Evolutionary conservation across 1,139 yeast species (phyloP).

Genomic region (Candida buenavistaensis): DNA sequence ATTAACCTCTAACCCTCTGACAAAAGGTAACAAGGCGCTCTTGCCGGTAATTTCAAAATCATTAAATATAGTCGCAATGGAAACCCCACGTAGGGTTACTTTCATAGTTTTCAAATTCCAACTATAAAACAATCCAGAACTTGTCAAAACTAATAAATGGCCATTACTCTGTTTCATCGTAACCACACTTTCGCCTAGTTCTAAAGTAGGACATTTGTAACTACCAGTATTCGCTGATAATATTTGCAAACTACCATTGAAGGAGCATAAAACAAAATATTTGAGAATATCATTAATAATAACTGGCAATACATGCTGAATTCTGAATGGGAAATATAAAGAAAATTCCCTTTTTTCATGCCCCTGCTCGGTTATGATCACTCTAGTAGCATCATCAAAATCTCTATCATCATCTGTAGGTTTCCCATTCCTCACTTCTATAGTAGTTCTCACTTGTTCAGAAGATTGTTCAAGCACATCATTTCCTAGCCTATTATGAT

Average conservation of each 20-base stretch:
- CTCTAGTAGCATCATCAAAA: constrained; percentile 47
- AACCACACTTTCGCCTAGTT: constrained; percentile 58
- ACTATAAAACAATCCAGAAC: constrained; percentile 46
- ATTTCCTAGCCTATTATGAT: constrained; percentile 19
- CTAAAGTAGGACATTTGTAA: constrained; percentile 49
- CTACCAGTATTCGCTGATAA: constrained; percentile 64
- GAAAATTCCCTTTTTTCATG: constrained; percentile 22
- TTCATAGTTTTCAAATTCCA: constrained; percentile 44
- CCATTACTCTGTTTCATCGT: constrained; percentile 52
- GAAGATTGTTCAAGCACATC: constrained; percentile 7
- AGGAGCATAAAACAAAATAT: constrained; percentile 64
- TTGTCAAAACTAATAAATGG: constrained; percentile 56
- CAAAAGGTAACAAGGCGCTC: constrained; percentile 24
- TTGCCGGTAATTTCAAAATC: constrained; percentile 14
- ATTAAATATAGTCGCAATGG: constrained; percentile 55
- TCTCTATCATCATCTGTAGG: constrained; percentile 40
- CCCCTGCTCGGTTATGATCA: constrained; percentile 25
- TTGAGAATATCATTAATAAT: constrained; percentile 25
- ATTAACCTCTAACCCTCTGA: constrained; percentile 33
- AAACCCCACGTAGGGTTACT: constrained; percentile 39
- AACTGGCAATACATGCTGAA: constrained; percentile 43
- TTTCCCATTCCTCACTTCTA: constrained; percentile 48
- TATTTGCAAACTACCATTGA: constrained; percentile 69
- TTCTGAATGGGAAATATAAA: constrained; percentile 41
- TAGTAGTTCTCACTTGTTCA: constrained; percentile 18